phyloP scores from a whole-genome alignment of 257 asterid genomes.

The Striga asiatica region DNA sequence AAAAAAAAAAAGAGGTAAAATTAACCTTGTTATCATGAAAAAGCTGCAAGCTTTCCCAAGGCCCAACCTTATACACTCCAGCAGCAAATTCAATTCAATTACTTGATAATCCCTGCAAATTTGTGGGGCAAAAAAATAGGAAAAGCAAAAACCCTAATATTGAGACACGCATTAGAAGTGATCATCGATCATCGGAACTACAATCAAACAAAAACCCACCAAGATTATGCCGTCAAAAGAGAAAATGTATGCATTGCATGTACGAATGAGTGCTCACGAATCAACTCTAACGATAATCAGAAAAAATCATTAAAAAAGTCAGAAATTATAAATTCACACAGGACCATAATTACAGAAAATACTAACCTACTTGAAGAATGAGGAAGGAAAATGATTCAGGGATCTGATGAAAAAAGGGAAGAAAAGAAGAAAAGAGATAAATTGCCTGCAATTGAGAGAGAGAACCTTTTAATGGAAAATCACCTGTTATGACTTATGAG shows the following conservation, averaged over 20 bases:
- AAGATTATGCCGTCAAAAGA: slow-evolving; percentile 12
- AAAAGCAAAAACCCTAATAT: slow-evolving; percentile 21
- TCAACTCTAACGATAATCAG: neutral
- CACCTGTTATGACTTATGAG: slow-evolving; percentile 21
- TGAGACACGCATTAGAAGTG: slow-evolving; percentile 13
- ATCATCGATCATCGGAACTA: slow-evolving; percentile 24
- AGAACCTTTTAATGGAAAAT: slow-evolving; percentile 15
- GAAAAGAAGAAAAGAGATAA: slow-evolving; percentile 7
- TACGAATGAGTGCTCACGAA: neutral
- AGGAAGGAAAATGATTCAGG: slow-evolving; percentile 14
- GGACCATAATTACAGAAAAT: neutral
- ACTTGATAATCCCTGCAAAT: slow-evolving; percentile 19
- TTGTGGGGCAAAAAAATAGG: slow-evolving; percentile 5
- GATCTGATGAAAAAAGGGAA: slow-evolving; percentile 10
- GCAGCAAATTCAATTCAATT: slow-evolving; percentile 2
- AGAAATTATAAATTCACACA: neutral
- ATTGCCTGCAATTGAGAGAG: slow-evolving; percentile 15
- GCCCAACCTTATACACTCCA: slow-evolving; percentile 24
- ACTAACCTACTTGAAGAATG: slow-evolving; percentile 13
- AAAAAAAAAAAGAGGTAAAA: slow-evolving; percentile 5
- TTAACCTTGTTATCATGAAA: slow-evolving; percentile 39
- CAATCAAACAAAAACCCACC: slow-evolving; percentile 25
- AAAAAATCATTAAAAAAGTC: neutral
- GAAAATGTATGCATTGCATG: slow-evolving; percentile 23
- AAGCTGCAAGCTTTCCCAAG: slow-evolving; percentile 22